Percentiles rank a stretch among this genome's conserved stretches.
phyloP scores from a whole-genome alignment of 2,329 filamentous ascomycete genomes.

The Colletotrichum liriopes region DNA sequence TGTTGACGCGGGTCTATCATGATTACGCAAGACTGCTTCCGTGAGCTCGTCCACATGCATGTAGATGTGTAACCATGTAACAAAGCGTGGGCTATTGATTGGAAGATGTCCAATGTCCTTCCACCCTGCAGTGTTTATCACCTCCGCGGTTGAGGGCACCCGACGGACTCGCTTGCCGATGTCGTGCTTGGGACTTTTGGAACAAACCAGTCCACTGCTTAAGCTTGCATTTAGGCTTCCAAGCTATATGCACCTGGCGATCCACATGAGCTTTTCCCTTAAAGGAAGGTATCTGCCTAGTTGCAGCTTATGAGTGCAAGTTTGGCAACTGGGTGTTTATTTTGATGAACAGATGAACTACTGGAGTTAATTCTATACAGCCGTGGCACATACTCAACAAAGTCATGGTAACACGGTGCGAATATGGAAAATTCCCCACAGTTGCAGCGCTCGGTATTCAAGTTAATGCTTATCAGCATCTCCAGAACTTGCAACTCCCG shows the following conservation, averaged over 20 bases:
- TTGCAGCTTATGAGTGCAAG: neutral
- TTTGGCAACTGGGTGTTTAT: neutral
- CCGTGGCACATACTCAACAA: neutral
- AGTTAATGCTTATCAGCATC: neutral
- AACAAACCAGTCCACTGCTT: neutral
- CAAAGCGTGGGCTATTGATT: neutral
- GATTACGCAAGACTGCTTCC: neutral
- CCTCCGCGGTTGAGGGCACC: neutral
- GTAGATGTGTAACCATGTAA: neutral
- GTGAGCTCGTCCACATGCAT: neutral
- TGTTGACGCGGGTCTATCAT: neutral
- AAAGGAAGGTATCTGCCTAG: neutral
- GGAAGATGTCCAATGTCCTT: neutral
- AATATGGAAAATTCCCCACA: neutral
- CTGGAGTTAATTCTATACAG: too few relatives aligned
- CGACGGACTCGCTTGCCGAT: neutral
- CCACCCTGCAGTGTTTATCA: neutral
- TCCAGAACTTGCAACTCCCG: neutral
- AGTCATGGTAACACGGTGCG: too few relatives aligned
- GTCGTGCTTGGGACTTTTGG: neutral
- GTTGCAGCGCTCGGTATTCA: too few relatives aligned
- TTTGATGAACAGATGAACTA: neutral
- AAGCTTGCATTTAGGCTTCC: slow-evolving; percentile 32
- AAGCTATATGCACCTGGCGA: neutral
- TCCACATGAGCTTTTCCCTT: neutral